Base-by-base conservation (phyloP, 371 early-diverging fungal genomes). In the Mucor saturninus region DNA sequence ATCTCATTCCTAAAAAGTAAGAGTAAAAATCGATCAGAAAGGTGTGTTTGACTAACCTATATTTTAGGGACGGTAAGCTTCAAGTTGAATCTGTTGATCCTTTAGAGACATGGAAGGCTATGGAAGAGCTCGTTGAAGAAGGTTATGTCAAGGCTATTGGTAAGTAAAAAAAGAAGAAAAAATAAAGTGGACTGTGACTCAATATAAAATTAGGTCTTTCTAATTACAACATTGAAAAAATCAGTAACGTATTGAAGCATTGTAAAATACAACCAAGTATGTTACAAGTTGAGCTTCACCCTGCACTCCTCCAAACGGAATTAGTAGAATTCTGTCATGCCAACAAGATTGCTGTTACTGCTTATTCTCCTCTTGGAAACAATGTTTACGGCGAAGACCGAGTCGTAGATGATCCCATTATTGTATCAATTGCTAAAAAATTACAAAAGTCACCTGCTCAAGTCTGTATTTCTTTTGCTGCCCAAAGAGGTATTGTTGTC, bases 381-480 rank as follows among this genome's bases (percentile, higher is more conserved):
- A 77, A 62, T 92, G 92, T 85, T 66, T 92, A 72, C 87, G 89
- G 38, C 89, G 91, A 75, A 72, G 77, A 61, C 81, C 92, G 68
- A 78, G 94, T 53, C 69, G 91, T 61, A 67, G 75, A 88, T 61
- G 56, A 76, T 43, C 68, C 61, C 49, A 56, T 56, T 28, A 72
- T 93, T 61, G 68, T 67, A 48, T 57, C 78, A 28, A 71, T 93
- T 31, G 91, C 94, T 13, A 71, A 88, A 61, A 84, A 86, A 35
- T 74, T 87, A 42, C 68, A 74, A 42, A 89, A 87, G 65, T 81
- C 92, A 1, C 81, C 90, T 7, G 91, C 94, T 13, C 94, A 95
- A 68, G 85, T 93, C 28, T 76, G 89, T 28, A 76, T 96, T 51
- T 83, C 89, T n/a, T 96, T 93, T 89, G 85, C 82, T 39, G 74